These are phyloP conservation scores for Verbena officinalis DNA, from an alignment of 257 asterid species.

Conservation along the genomic window DNA sequence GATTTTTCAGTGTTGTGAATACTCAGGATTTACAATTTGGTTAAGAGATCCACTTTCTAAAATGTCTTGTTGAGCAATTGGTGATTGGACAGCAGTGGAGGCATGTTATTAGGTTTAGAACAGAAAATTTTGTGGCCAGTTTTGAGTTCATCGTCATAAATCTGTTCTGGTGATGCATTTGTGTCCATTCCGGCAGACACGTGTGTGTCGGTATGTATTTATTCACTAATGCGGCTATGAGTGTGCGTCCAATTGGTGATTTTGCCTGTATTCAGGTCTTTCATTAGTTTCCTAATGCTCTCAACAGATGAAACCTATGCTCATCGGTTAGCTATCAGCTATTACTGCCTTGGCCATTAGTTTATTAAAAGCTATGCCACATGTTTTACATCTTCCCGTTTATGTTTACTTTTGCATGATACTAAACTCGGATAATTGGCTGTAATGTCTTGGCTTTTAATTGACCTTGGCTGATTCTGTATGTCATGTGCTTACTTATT, in stretches of 20 bases:
- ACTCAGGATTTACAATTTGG: not conserved
- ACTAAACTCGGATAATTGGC: constrained; percentile 11
- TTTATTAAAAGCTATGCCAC: constrained; percentile 13
- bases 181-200: not conserved
- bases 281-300: not conserved
- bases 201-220: not conserved
- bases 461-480: not conserved
- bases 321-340: not conserved
- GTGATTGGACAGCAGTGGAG: not conserved
- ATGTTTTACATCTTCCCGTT: constrained; percentile 1
- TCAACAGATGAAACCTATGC: constrained; percentile 12
- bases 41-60: constrained; percentile 4
- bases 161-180: constrained; percentile 13
- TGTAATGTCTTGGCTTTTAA: not conserved
- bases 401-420: constrained; percentile 1
- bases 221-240: not conserved
- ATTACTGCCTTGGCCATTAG: constrained; percentile 13
- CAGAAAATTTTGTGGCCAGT: not conserved
- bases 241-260: constrained; percentile 1
- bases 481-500: constrained; percentile 24
- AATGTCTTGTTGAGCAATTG: constrained; percentile 7
- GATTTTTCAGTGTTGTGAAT: constrained; percentile 18
- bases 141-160: not conserved
- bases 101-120: constrained; percentile 20
- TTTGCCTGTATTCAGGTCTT: constrained; percentile 3